Evolutionary conservation across 768 basidiomycete genomes (phyloP).

Genomic region (Cyclocybe aegerita): DNA sequence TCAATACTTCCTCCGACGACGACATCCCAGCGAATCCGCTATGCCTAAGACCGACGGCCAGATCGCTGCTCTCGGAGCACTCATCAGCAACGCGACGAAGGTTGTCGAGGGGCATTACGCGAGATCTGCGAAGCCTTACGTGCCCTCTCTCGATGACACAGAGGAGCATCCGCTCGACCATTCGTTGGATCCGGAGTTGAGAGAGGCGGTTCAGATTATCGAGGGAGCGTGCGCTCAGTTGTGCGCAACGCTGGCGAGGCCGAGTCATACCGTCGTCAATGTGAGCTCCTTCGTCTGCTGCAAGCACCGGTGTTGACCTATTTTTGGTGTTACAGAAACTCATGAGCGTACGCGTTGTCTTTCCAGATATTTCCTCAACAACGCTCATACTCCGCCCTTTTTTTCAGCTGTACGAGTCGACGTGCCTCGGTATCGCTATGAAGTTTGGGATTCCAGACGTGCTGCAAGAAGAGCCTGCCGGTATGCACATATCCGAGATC

Average conservation of each 20-base stretch:
- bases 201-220: slow-evolving; percentile 23
- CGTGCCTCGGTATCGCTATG: slow-evolving; percentile 28
- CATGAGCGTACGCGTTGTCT: not conserved
- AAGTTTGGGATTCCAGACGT: slow-evolving; percentile 32
- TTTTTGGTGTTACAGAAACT: slow-evolving; percentile 3
- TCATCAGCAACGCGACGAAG: slow-evolving; percentile 20
- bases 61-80: slow-evolving; percentile 13
- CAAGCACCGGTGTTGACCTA: not conserved
- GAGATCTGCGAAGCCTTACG: slow-evolving; percentile 19
- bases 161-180: slow-evolving; percentile 32
- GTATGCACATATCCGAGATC: slow-evolving; percentile 29
- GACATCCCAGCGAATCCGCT: too few relatives aligned
- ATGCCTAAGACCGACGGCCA: not conserved
- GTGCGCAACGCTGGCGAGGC: slow-evolving; percentile 21
- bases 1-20: too few relatives aligned
- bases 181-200: slow-evolving; percentile 8
- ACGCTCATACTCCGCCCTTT: not conserved
- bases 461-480: slow-evolving; percentile 29
- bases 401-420: slow-evolving; percentile 22
- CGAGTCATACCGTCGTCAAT: slow-evolving; percentile 25
- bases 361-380: too few relatives aligned
- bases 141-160: slow-evolving; percentile 33
- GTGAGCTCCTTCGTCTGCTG: slow-evolving; percentile 12
- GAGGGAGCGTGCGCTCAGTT: slow-evolving; percentile 29
- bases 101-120: slow-evolving; percentile 20